Evolutionary conservation across 2,329 filamentous ascomycete species (phyloP).

Genomic region (Trichoderma breve): DNA sequence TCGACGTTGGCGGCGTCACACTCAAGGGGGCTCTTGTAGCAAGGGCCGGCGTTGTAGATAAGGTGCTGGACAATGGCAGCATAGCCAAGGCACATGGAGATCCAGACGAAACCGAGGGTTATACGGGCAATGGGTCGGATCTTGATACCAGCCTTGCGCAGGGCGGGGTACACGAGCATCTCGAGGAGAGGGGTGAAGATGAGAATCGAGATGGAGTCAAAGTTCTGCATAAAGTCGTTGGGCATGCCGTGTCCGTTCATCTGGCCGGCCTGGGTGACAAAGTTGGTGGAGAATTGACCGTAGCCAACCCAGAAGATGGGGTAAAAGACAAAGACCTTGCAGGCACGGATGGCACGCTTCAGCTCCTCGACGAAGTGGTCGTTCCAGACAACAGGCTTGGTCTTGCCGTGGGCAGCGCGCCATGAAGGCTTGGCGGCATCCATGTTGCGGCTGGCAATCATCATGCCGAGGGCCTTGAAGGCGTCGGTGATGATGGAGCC

Average conservation of each 20-base stretch:
- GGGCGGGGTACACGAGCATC: conserved; percentile 57
- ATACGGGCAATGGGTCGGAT: conserved; percentile 67
- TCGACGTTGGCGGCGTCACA: conserved; percentile 37
- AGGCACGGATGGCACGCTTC: conserved; percentile 64
- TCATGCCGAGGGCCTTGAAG: conserved; percentile 50
- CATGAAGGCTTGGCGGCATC: conserved; percentile 66
- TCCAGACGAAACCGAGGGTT: conserved; percentile 59
- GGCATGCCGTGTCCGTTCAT: conserved; percentile 64
- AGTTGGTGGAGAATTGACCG: conserved; percentile 65
- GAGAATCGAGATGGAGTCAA: conserved; percentile 65
- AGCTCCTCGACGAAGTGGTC: conserved; percentile 71
- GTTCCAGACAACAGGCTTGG: conserved; percentile 55
- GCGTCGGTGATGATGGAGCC: conserved; percentile 65
- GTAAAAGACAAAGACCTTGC: conserved; percentile 67
- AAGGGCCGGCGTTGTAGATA: conserved; percentile 55
- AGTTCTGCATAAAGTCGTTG: conserved; percentile 68
- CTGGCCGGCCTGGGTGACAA: conserved; percentile 59
- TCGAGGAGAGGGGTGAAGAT: conserved; percentile 66
- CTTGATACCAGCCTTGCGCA: conserved; percentile 56
- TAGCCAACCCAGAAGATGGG: conserved; percentile 68
- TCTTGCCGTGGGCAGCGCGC: conserved; percentile 51
- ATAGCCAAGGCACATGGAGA: conserved; percentile 55
- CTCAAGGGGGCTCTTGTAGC: conserved; percentile 44
- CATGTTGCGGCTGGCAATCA: conserved; percentile 42
- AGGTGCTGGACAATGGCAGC: conserved; percentile 58